Base-by-base conservation (phyloP, 805 yeast species). In the Candida sonorensis region DNA sequence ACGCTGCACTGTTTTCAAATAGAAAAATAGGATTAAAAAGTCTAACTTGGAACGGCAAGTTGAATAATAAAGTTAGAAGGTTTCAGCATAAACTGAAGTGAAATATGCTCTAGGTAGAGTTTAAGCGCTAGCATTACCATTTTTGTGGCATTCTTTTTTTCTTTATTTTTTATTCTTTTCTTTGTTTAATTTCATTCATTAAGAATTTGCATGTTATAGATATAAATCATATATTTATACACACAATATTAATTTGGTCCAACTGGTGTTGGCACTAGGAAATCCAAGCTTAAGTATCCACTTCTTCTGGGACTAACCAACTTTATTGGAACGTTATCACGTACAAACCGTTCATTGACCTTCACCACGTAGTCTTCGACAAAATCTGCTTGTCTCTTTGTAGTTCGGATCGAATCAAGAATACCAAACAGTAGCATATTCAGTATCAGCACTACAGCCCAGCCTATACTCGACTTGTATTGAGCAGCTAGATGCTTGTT, bases 201-300 rank as follows among this genome's bases (percentile, higher is more conserved):
- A n/a, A n/a, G 6, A n/a, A 8, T 22, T 22, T 5, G 7, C 7
- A 23, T 18, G 10, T 23, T 11, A 15, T 7, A 23, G 7, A 7
- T 17, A 23, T 6, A 12, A 13, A 9, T 14, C 8, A 15, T 7
- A 4, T n/a, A 5, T 5, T 6, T 7, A 4, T 29, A 12, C 12
- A 6, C 12, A 22, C 10, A 6, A 13, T 5, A 18, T 31, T 4
- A 9, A 8, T 24, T 7, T 22, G 31, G 41, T 1, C 27, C 25
- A 9, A 7, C 10, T 4, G 74, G 74, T 30, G 42, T 57, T 1
- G 77, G 75, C 4, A 77, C 57, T 41, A 69, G 66, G 38, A 75
- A 64, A 48, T 77, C 84, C 42, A 72, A 52, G 10, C 81, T 72
- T 6, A 77, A 51, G 49, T 67, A 77, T 1, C 75, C 85, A 19